Conservation (phyloP, 2,329 filamentous ascomycete species). For the Spiromastix sp. region DNA sequence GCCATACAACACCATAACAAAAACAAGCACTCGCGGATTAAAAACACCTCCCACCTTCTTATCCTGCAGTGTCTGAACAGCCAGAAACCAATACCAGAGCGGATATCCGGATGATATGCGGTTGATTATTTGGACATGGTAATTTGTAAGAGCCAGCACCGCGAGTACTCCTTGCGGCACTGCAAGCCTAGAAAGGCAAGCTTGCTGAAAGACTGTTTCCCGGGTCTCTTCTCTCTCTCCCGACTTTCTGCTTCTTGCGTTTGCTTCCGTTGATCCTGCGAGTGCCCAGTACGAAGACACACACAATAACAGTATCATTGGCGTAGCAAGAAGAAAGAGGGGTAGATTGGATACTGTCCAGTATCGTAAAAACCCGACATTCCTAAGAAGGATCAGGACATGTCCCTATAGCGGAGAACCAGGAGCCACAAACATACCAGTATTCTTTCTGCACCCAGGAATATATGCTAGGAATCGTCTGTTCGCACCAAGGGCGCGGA, state of each 20-base stretch:
- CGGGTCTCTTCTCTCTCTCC: conserved; percentile 5
- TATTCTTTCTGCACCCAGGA: conserved; percentile 80
- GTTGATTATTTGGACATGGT: conserved; percentile 91
- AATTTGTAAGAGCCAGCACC: conserved; percentile 60
- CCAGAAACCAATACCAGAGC: conserved; percentile 79
- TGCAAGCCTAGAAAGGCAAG: conserved; percentile 48
- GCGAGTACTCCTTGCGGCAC: conserved; percentile 63
- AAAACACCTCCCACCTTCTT: conserved; percentile 6
- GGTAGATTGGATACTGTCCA: conserved; percentile 83
- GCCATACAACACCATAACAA: conserved; percentile 72
- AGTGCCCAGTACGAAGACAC: conserved; percentile 46
- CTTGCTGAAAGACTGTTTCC: conserved; percentile 7
- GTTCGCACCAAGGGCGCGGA: conserved; percentile 63
- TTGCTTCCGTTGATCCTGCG: conserved; percentile 12
- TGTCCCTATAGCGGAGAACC: too few relatives aligned
- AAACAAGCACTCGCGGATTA: conserved; percentile 34
- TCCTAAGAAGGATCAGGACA: conserved; percentile 51
- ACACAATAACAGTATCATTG: conserved; percentile 60
- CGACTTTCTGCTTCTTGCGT: neutral
- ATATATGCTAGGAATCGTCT: conserved; percentile 74
- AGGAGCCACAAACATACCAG: conserved; percentile 56
- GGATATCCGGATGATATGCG: conserved; percentile 81
- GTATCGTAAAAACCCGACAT: conserved; percentile 77
- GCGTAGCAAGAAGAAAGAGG: conserved; percentile 72
- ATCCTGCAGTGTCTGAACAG: conserved; percentile 28